Base-by-base conservation (phyloP, 192 early-diverging fungal genomes). In the Entophlyctis luteolus region DNA sequence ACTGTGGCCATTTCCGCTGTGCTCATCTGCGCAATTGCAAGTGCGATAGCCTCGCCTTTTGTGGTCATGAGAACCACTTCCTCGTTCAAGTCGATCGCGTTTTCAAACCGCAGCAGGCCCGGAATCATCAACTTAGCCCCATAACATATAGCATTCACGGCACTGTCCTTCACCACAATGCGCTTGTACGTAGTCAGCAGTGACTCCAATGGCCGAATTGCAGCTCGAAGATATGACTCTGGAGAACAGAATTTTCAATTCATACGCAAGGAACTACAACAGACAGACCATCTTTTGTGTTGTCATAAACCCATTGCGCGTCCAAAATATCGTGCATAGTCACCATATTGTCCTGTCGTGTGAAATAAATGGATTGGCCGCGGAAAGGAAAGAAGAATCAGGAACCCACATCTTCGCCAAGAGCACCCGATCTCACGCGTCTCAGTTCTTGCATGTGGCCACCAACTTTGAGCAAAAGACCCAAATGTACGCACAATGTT, bases 371-470 rank as follows among this genome's bases (percentile, higher is more conserved):
- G 18, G 3, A 14, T 16, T 36, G 55, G 55, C 33, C 38, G 34
- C 2, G 38, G 14, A 1, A 16, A 29, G 42, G 58, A 31, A 48
- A 42, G 6, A 54, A 38, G 42, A 33, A 55, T 12, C 35, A 22
- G 31, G n/a, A 22, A 74, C 74, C 63, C 71, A 86, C 84, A 74
- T 90, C 87, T 79, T 99, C 96, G 3, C 89, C 86, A 56, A 89
- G 81, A 35, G 90, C 89, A 47, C 96, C 96, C 48, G 92, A 94
- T 35, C 96, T 87, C 46, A 99, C 95, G 77, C 96, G 88, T 58
- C 96, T 87, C 57, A 99, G 89, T 81, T 99, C 96, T 83, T 96
- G 93, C 96, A 99, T 99, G 72, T 99, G 96, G 18, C 94, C 96
- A 72, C 96, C 96, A 55, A 91, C 92, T 52, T 91, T 92, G 50